Evolutionary conservation across 2,329 filamentous ascomycete species (phyloP).

Genomic region (Gnomoniopsis smithogilvyi): DNA sequence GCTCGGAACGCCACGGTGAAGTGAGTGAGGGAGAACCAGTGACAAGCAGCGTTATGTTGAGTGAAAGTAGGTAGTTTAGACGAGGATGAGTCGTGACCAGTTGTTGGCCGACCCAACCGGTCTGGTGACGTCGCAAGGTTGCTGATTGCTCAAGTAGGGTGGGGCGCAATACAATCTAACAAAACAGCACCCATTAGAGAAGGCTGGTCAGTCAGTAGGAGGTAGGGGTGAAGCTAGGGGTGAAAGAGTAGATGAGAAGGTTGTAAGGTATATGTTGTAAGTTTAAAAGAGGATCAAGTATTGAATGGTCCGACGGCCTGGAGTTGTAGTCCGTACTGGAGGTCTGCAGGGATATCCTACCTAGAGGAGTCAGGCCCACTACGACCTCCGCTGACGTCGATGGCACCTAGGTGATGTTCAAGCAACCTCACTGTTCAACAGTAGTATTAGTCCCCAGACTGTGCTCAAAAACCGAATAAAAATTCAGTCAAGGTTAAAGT

Average conservation of each 20-base stretch:
- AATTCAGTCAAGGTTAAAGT: too few species aligned
- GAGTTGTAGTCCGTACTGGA: too few species aligned
- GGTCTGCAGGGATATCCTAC: too few species aligned
- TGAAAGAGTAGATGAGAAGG: neutral
- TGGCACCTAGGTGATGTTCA: too few species aligned
- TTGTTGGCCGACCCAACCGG: neutral
- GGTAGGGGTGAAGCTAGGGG: neutral
- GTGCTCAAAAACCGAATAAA: too few species aligned
- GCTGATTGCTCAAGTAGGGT: neutral
- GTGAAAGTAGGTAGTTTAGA: too few species aligned
- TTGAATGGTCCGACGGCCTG: too few species aligned
- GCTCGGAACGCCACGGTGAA: slow-evolving; percentile 54
- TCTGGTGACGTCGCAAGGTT: neutral
- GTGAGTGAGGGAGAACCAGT: neutral
- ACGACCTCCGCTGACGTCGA: too few species aligned
- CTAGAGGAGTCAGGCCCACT: too few species aligned
- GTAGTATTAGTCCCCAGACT: too few species aligned
- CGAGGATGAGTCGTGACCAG: too few species aligned
- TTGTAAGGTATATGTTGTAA: neutral
- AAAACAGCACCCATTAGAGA: neutral
- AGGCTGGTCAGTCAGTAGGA: neutral
- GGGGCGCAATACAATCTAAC: neutral
- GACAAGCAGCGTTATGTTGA: neutral
- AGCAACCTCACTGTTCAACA: too few species aligned
- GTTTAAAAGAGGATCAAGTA: neutral